A percentile compares a stretch with the other conserved stretches of the same genome.
These are phyloP conservation scores for Diddensiella caesifluorescens DNA, from an alignment of 805 yeast species.

Conservation along the genomic window DNA sequence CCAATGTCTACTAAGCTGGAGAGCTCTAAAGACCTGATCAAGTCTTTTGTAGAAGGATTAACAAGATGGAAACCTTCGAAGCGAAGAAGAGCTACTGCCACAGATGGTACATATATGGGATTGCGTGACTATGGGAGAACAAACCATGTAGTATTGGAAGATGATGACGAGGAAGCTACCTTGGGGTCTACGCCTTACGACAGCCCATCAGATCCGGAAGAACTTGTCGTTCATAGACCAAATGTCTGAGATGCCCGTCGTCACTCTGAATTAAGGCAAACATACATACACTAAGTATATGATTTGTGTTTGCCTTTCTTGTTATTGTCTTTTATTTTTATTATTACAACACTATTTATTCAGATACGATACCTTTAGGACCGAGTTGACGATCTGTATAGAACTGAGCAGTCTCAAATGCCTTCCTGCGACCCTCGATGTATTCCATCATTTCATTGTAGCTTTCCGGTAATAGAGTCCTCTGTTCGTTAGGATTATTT, in stretches of 20 bases:
- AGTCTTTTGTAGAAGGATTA: slow-evolving; percentile 18
- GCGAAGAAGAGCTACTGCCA: background rate
- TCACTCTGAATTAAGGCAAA: background rate
- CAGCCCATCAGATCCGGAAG: slow-evolving; percentile 10
- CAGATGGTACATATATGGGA: slow-evolving; percentile 8
- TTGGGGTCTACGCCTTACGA: slow-evolving; percentile 1
- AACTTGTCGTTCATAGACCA: slow-evolving; percentile 7
- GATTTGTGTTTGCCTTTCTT: background rate
- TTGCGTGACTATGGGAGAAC: background rate
- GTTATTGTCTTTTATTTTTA: background rate
- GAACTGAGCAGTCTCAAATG: slow-evolving; percentile 70
- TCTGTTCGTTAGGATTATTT: slow-evolving; percentile 26
- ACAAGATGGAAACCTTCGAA: slow-evolving; percentile 20
- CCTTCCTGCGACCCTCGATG: slow-evolving; percentile 86
- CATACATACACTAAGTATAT: too few species aligned
- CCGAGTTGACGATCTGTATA: slow-evolving; percentile 41
- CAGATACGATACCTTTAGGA: slow-evolving; percentile 18
- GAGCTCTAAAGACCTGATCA: slow-evolving; percentile 8
- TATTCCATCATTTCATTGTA: slow-evolving; percentile 91
- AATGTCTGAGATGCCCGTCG: background rate
- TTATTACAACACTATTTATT: slow-evolving; percentile 7
- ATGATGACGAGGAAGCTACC: slow-evolving; percentile 9
- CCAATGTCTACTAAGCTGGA: slow-evolving; percentile 7
- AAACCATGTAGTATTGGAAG: slow-evolving; percentile 5
- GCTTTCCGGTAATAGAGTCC: slow-evolving; percentile 78